Percentiles rank a stretch among this genome's conserved stretches.
These are phyloP conservation scores for Mucor racemosus DNA, from an alignment of 371 early-diverging fungal species.

Conservation along the genomic window DNA sequence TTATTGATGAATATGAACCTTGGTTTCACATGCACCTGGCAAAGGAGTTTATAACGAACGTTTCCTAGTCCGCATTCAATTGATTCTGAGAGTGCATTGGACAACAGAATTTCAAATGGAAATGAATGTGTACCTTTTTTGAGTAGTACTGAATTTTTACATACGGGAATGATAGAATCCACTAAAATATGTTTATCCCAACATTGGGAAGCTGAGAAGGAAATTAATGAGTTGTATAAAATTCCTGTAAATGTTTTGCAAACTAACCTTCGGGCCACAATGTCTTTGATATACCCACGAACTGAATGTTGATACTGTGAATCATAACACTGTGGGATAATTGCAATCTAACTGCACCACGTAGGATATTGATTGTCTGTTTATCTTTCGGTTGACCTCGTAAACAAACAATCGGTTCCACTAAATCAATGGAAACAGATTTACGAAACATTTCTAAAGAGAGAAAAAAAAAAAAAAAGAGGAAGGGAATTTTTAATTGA, in stretches of 20 bases:
- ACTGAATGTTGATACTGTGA: constrained; percentile 38
- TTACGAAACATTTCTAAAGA: constrained; percentile 37
- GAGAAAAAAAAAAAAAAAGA: constrained; percentile 25
- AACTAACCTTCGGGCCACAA: constrained; percentile 47
- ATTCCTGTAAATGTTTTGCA: no score
- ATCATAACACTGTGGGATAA: constrained; percentile 28
- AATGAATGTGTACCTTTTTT: constrained; percentile 41
- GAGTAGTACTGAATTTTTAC: constrained; percentile 29
- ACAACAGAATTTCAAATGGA: constrained; percentile 47
- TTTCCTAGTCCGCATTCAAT: constrained; percentile 49
- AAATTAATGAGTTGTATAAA: background rate
- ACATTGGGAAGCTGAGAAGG: constrained; percentile 30
- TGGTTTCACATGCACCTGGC: constrained; percentile 39
- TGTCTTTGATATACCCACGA: constrained; percentile 47
- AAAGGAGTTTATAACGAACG: constrained; percentile 43
- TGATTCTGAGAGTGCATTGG: constrained; percentile 49
- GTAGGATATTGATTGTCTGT: constrained; percentile 39
- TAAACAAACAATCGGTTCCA: constrained; percentile 46
- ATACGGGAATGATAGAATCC: constrained; percentile 41
- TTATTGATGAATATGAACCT: constrained; percentile 22
- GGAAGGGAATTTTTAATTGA: background rate
- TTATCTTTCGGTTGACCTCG: constrained; percentile 42
- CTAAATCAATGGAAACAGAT: constrained; percentile 42
- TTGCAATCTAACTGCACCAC: constrained; percentile 39
- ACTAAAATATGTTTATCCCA: constrained; percentile 48